Conservation (phyloP, 1,139 yeast genomes). For the Blastobotrys petasosporus region DNA sequence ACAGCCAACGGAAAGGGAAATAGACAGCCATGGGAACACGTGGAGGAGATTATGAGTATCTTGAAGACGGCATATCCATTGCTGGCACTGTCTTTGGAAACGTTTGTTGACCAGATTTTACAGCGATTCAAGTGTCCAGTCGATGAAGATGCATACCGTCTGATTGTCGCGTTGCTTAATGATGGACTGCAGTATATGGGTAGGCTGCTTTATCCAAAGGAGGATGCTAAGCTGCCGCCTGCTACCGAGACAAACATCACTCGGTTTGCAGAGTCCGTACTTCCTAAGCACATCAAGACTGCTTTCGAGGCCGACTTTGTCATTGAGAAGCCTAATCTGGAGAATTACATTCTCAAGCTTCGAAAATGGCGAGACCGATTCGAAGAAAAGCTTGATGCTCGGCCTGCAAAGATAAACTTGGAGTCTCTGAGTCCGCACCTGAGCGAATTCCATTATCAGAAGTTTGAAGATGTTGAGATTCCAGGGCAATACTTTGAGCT, state of each 20-base stretch:
- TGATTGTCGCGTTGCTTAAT: constrained; percentile 84
- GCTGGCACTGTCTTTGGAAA: constrained; percentile 85
- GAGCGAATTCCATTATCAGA: constrained; percentile 96
- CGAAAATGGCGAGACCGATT: constrained; percentile 90
- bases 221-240: constrained; percentile 82
- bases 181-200: constrained; percentile 88
- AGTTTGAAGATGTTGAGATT: constrained; percentile 93
- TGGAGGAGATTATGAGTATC: constrained; percentile 92
- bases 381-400: constrained; percentile 77
- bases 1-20: constrained; percentile 19
- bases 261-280: constrained; percentile 86
- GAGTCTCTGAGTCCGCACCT: constrained; percentile 92
- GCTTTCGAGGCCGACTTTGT: constrained; percentile 93
- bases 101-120: constrained; percentile 90
- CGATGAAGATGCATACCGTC: constrained; percentile 93
- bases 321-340: constrained; percentile 79
- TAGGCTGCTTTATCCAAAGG: constrained; percentile 77
- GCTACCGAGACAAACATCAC: constrained; percentile 87
- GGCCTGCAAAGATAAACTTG: constrained; percentile 70
- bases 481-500: constrained; percentile 85
- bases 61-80: constrained; percentile 94
- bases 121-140: constrained; percentile 92
- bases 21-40: constrained; percentile 88
- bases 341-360: constrained; percentile 74
- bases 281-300: constrained; percentile 83